phyloP scores from a whole-genome alignment of 2,329 filamentous ascomycete genomes.

The Fusarium sp. region DNA sequence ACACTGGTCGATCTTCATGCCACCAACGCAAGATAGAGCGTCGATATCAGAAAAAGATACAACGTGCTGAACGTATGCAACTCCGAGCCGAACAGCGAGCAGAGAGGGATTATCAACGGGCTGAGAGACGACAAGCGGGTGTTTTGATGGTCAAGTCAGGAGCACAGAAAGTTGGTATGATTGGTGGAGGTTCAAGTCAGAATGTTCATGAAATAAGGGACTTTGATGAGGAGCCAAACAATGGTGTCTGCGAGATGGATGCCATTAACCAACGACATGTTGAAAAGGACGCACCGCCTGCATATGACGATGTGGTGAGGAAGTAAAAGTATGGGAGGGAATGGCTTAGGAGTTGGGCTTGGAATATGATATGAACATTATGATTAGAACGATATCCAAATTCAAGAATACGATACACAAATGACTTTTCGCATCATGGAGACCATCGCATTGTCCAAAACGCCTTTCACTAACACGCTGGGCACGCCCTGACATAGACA shows the following conservation, averaged over 20 bases:
- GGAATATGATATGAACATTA: background rate
- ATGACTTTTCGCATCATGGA: background rate
- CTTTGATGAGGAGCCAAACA: background rate
- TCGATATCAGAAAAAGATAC: constrained; percentile 33
- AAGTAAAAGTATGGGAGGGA: constrained; percentile 1
- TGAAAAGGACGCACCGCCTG: constrained; percentile 32
- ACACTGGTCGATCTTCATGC: constrained; percentile 6
- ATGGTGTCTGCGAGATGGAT: constrained; percentile 19
- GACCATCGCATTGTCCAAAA: background rate
- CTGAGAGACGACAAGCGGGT: constrained; percentile 32
- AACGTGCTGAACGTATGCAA: constrained; percentile 37
- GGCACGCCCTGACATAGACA: constrained; percentile 23
- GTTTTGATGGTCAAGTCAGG: constrained; percentile 7
- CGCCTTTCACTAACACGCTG: constrained; percentile 8
- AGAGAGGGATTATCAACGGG: constrained; percentile 24
- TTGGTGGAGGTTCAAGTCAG: background rate
- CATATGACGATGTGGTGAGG: constrained; percentile 38
- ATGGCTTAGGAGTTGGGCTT: background rate
- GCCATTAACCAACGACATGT: constrained; percentile 1
- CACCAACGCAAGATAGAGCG: constrained; percentile 34
- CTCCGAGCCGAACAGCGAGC: constrained; percentile 36
- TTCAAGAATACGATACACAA: background rate
- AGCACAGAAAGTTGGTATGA: constrained; percentile 8
- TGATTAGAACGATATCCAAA: background rate
- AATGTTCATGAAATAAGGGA: background rate